These are phyloP conservation scores for Pythium insidiosum DNA, from an alignment of 352 stramenopile species.

Conservation along the genomic window DNA sequence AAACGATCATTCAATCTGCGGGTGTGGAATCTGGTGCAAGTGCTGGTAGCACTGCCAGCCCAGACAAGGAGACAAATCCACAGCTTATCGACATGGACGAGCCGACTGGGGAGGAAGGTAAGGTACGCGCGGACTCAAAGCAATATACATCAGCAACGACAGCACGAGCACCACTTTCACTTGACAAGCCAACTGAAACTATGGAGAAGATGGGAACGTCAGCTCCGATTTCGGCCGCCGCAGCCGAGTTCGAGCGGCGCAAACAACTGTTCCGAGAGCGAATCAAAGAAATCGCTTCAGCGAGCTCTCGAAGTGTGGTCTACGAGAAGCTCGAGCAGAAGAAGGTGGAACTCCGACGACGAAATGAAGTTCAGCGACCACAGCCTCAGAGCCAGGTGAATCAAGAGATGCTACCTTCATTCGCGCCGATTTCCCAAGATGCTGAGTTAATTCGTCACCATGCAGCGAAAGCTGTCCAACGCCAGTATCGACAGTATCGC, in stretches of 20 bases:
- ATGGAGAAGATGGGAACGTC: neutral
- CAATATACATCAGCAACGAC: too few relatives aligned
- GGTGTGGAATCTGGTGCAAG: too few relatives aligned
- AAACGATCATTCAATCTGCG: conserved; percentile 23
- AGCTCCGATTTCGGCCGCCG: too few relatives aligned
- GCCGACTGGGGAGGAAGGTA: too few relatives aligned
- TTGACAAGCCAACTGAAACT: neutral
- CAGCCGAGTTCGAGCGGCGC: conserved; percentile 55
- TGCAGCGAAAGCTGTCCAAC: conserved; percentile 16
- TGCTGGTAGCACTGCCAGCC: too few relatives aligned
- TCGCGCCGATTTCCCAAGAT: too few relatives aligned
- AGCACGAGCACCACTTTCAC: too few relatives aligned
- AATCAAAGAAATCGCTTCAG: conserved; percentile 62
- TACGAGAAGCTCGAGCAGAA: conserved; percentile 65
- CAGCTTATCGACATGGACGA: too few relatives aligned
- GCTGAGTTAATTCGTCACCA: conserved; percentile 35
- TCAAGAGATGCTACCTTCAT: too few relatives aligned
- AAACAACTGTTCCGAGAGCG: conserved; percentile 67
- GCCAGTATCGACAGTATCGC: conserved; percentile 12
- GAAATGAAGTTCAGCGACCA: neutral
- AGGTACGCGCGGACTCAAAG: too few relatives aligned
- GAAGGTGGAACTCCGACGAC: conserved; percentile 20
- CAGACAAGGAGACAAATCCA: too few relatives aligned
- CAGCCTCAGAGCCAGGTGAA: too few relatives aligned
- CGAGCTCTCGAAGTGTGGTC: conserved; percentile 61